Evolutionary conservation across 1,284 basidiomycete species (phyloP).

Genomic region (Anthracocystis walkeri): DNA sequence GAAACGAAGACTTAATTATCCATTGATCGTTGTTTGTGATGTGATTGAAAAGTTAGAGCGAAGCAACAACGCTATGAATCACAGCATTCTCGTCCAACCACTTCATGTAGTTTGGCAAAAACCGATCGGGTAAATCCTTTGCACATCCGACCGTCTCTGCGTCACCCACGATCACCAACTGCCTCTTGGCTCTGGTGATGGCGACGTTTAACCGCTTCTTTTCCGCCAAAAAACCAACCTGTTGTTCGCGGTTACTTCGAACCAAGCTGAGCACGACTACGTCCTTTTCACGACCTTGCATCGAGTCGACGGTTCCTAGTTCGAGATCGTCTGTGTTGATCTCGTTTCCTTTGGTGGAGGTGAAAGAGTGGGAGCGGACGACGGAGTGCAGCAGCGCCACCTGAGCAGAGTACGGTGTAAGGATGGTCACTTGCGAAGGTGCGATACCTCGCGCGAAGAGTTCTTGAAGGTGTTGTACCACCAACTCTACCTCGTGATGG

Average conservation of each 20-base stretch:
- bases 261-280: constrained; percentile 63
- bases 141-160: constrained; percentile 53
- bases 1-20: not conserved
- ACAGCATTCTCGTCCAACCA: constrained; percentile 92
- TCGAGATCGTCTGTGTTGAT: constrained; percentile 47
- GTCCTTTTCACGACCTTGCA: constrained; percentile 68
- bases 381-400: constrained; percentile 73
- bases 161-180: constrained; percentile 65
- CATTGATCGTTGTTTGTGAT: not conserved
- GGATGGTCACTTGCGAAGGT: constrained; percentile 84
- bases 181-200: constrained; percentile 66
- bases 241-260: constrained; percentile 54
- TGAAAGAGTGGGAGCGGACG: constrained; percentile 14
- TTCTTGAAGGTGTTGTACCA: constrained; percentile 82
- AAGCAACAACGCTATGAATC: constrained; percentile 71
- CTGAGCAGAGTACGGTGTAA: constrained; percentile 79
- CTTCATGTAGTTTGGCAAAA: constrained; percentile 77
- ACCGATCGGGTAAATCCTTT: constrained; percentile 41
- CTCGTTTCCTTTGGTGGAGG: not conserved
- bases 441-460: constrained; percentile 80
- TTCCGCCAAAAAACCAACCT: constrained; percentile 65
- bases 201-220: constrained; percentile 66
- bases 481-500: constrained; percentile 89
- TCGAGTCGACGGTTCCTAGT: constrained; percentile 65
- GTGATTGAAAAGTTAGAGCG: constrained; percentile 1